phyloP scores from a whole-genome alignment of 306 rosid genomes.

The Vigna hirtella region DNA sequence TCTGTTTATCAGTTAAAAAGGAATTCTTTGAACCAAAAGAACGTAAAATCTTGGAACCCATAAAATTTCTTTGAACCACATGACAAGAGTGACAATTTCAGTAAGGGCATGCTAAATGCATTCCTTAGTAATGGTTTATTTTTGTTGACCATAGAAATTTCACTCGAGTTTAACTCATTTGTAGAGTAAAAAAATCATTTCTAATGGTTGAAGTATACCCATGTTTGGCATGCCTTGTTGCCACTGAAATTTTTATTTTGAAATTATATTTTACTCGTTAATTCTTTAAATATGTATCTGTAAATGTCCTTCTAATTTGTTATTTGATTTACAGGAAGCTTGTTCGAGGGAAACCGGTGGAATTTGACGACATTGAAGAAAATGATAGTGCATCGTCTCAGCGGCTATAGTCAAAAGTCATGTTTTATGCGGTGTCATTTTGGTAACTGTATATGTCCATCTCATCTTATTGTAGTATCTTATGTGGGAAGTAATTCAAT shows the following conservation, averaged over 20 bases:
- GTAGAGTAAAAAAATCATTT: neutral
- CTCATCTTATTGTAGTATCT: constrained; percentile 29
- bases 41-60: neutral
- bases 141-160: constrained; percentile 9
- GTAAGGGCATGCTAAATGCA: constrained; percentile 28
- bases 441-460: constrained; percentile 43
- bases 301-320: constrained; percentile 17
- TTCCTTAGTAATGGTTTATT: constrained; percentile 4
- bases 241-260: neutral
- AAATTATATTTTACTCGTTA: neutral
- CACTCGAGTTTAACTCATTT: neutral
- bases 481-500: constrained; percentile 32
- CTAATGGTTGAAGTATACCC: neutral
- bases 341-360: constrained; percentile 58
- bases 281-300: constrained; percentile 5
- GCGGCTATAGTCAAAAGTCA: constrained; percentile 62
- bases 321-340: constrained; percentile 64
- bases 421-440: constrained; percentile 62
- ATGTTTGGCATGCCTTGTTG: constrained; percentile 7
- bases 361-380: constrained; percentile 77
- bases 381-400: constrained; percentile 65
- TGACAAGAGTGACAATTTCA: constrained; percentile 1
- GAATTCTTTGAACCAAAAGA: neutral
- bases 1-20: neutral
- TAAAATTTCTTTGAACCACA: neutral